Evolutionary conservation across 1,284 basidiomycete species (phyloP), one percentile per base, ranked within the genome.

Genomic region (Cutaneotrichosporon cyanovorans): DNA sequence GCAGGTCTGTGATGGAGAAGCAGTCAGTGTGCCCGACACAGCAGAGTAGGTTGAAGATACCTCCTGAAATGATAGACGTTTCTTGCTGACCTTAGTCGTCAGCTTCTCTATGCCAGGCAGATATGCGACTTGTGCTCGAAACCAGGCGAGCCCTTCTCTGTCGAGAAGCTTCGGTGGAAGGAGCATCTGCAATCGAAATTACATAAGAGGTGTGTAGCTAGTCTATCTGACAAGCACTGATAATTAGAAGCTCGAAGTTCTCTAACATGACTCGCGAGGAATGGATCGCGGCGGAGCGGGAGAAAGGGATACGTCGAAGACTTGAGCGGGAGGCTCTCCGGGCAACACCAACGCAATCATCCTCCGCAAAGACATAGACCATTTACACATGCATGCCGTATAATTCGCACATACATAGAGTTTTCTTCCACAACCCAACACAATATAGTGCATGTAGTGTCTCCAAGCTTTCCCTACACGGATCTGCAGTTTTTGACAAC

Each of bases 61-160:
- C 25, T 28, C n/a, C 8, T 12, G 28, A 22, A 21, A 15, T 33
- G 19, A 28, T 20, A n/a, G n/a, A n/a, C n/a, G n/a, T n/a, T 50
- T 16, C 46, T 45, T 14, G n/a, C 18, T 19, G n/a, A 32, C 18
- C 18, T 22, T 14, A 67, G 65, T 46, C 83, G 83, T 44, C 85
- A 78, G 16, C 66, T 80, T 9, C 68, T 88, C 2, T 69, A 76
- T 40, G 78, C 79, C 0, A 76, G 82, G 43, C 77, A 73, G 40
- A 81, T 83, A 1, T 96, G 91, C 65, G 64, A 76, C 1, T 61
- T 77, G 2, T 96, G 91, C 62, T 89, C 87, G 0, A 57, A 63
- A 5, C 75, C 87, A 49, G 65, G 73, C 2, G 72, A 77, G 21
- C 90, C 91, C 0, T 76, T 87, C 45, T 83, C 90, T 76, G 75